These are phyloP conservation scores for Alternaria infectoria DNA, from an alignment of 2,329 filamentous ascomycete species.

Conservation along the genomic window DNA sequence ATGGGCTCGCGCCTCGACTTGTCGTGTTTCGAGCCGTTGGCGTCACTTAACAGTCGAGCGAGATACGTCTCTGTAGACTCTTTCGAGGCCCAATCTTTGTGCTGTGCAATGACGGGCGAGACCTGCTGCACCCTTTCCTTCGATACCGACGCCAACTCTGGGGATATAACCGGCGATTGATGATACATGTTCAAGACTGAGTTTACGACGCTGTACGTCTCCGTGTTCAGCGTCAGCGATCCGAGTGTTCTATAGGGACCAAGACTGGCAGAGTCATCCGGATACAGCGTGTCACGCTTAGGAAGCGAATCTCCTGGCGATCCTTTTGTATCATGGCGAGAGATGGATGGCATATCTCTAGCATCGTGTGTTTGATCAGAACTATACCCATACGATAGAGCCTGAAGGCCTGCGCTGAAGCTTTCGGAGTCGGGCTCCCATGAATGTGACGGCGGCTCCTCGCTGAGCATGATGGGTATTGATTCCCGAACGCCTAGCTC, in stretches of 20 bases:
- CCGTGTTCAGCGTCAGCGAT: conserved; percentile 47
- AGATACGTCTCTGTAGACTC: conserved; percentile 63
- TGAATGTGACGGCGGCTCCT: conserved; percentile 36
- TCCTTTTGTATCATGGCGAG: conserved; percentile 42
- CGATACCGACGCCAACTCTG: conserved; percentile 49
- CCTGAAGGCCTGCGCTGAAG: conserved; percentile 18
- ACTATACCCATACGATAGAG: conserved; percentile 18
- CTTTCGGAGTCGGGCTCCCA: conserved; percentile 16
- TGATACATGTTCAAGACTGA: conserved; percentile 51
- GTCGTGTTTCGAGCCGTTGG: conserved; percentile 37
- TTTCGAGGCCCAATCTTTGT: conserved; percentile 61
- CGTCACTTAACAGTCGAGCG: conserved; percentile 53
- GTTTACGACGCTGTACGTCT: conserved; percentile 53
- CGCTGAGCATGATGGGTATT: conserved; percentile 62
- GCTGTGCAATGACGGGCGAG: conserved; percentile 61
- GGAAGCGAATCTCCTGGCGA: conserved; percentile 41
- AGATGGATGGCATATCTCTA: conserved; percentile 11
- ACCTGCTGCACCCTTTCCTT: conserved; percentile 52
- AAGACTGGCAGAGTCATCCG: conserved; percentile 49
- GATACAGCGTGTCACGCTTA: conserved; percentile 42
- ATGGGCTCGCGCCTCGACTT: conserved; percentile 16
- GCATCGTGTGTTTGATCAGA: conserved; percentile 22
- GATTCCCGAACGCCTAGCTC: conserved; percentile 61
- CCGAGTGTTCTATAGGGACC: conserved; percentile 39
- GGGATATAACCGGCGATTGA: conserved; percentile 44